Base-by-base conservation (phyloP, 306 rosid genomes). In the Elaeagnus macrophylla region DNA sequence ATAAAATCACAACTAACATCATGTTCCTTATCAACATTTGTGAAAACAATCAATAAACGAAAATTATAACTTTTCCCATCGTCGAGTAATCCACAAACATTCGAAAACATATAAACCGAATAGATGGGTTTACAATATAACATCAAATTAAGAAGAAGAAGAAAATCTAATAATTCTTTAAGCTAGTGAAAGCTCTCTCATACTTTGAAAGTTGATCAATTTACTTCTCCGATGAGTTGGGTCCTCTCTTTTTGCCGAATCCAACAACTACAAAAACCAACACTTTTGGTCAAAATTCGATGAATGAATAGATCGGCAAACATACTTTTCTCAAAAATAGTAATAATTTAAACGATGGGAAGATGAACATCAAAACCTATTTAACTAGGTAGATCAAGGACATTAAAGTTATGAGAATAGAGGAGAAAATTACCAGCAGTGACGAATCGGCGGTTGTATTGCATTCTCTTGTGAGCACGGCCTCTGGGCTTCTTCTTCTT, bases 401-500 rank as follows among this genome's bases (percentile, higher is more conserved):
- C 9, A n/a, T 3, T 25, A 25, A 25, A 25, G 32, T 2, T 2
- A 17, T 6, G 7, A 5, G 14, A 2, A 7, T 1, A 12, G 7
- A 17, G 6, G 0, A 45, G 15, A 3, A 12, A 20, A 39, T 25
- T 49, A 77, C 76, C 83, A 6, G 83, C 83, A 12, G 83, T 73
- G 69, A 77, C 79, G 60, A 77, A 77, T 44, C 83, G 71, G 59
- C 83, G 79, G 14, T 77, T 77, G 83, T 77, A 77, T 55, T 77
- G 83, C 76, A 77, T 62, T 53, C 79, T 76, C 77, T 77, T 77
- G 69, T 73, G 63, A 16, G 83, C 79, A 17, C 83, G 83, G 38
- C 79, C 83, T 8, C 83, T 63, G 46, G 79, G 83, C 62, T 73
- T 69, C 76, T 77, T 77, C 74, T 77, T 73, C 79, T 77, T 73